phyloP scores from a whole-genome alignment of 1,139 yeast species.

The Eremothecium cymbalariae region DNA sequence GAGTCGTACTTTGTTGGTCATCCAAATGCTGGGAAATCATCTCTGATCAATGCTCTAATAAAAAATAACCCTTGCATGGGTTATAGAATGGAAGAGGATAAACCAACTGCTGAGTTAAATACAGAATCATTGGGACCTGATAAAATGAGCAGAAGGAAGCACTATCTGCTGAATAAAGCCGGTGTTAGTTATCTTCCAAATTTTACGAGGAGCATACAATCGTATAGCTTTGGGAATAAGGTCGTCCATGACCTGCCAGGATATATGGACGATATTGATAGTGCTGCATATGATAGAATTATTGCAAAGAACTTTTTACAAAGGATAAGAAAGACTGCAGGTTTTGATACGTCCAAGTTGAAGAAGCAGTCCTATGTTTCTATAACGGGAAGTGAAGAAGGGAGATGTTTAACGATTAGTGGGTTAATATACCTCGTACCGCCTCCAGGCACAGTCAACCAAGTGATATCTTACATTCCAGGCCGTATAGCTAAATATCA shows the following conservation, averaged over 20 bases:
- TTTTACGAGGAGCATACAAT: slow-evolving; percentile 27
- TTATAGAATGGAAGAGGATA: background rate
- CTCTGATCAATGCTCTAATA: slow-evolving; percentile 44
- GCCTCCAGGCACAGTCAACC: slow-evolving; percentile 40
- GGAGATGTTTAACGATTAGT: slow-evolving; percentile 46
- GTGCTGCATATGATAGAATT: slow-evolving; percentile 14
- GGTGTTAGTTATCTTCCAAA: slow-evolving; percentile 32
- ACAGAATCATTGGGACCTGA: background rate
- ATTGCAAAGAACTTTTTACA: slow-evolving; percentile 23
- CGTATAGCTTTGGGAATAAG: slow-evolving; percentile 21
- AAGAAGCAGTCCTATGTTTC: slow-evolving; percentile 36
- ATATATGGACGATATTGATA: slow-evolving; percentile 12
- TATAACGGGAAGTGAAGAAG: slow-evolving; percentile 33
- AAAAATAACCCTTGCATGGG: background rate
- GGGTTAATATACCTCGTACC: slow-evolving; percentile 50
- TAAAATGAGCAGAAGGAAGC: background rate
- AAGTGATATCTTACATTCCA: slow-evolving; percentile 30
- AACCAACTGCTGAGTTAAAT: slow-evolving; percentile 6
- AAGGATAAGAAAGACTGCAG: slow-evolving; percentile 25
- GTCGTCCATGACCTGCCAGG: slow-evolving; percentile 29
- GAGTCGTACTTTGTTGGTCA: slow-evolving; percentile 57
- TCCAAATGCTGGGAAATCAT: slow-evolving; percentile 72
- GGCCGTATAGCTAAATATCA: slow-evolving; percentile 27
- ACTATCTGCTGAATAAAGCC: slow-evolving; percentile 11
- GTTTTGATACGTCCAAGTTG: slow-evolving; percentile 19